phyloP scores from a whole-genome alignment of 2,329 filamentous ascomycete genomes.

The Neofusicoccum sp. region DNA sequence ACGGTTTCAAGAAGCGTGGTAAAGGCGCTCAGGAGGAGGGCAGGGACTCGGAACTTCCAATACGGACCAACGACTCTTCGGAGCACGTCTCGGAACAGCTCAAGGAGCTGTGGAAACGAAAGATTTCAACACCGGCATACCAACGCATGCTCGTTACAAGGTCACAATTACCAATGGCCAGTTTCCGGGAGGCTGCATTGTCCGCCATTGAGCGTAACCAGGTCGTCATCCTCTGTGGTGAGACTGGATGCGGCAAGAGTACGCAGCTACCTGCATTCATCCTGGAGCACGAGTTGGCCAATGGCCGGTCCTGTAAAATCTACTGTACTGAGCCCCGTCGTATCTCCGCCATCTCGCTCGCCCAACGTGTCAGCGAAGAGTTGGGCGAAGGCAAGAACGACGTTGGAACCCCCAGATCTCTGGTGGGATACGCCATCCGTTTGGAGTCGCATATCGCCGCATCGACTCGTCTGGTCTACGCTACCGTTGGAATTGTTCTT shows the following conservation, averaged over 20 bases:
- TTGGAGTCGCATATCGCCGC: conserved; percentile 82
- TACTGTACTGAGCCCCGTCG: conserved; percentile 94
- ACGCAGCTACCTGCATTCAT: conserved; percentile 96
- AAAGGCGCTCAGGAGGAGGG: conserved; percentile 26
- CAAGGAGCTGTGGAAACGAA: conserved; percentile 52
- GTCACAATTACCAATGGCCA: conserved; percentile 84
- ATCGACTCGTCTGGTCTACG: conserved; percentile 83
- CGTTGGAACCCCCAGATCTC: conserved; percentile 75
- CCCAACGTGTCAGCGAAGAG: conserved; percentile 90
- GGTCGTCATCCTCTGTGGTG: conserved; percentile 90
- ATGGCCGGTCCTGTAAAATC: conserved; percentile 81
- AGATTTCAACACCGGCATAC: conserved; percentile 56
- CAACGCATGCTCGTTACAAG: conserved; percentile 76
- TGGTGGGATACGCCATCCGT: conserved; percentile 92
- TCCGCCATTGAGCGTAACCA: conserved; percentile 74
- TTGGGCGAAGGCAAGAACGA: conserved; percentile 81
- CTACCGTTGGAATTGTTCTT: conserved; percentile 89
- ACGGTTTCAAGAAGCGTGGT: conserved; percentile 62
- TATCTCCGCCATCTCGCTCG: conserved; percentile 94
- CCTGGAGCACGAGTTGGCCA: conserved; percentile 79
- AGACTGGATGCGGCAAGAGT: conserved; percentile 96
- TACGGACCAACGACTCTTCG: conserved; percentile 20
- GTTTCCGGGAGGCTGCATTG: conserved; percentile 75
- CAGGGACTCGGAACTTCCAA: conserved; percentile 4
- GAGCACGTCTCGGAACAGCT: conserved; percentile 41